Conservation (phyloP, 1,284 basidiomycete species). For the Ceratobasidium theobromae region DNA sequence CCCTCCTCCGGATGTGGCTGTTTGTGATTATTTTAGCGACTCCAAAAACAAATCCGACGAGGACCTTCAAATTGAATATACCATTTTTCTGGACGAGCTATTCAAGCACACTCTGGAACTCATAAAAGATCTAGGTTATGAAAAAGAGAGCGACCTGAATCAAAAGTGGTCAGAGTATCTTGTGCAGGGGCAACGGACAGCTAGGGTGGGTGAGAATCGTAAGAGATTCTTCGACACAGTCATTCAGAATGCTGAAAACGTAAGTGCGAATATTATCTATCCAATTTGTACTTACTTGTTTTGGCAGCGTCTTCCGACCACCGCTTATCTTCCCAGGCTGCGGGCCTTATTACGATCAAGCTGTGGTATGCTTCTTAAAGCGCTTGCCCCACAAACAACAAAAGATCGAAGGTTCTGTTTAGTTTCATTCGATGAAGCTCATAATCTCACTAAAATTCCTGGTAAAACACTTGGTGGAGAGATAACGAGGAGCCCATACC, state of each 20-base stretch:
- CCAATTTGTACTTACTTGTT: neutral
- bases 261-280: neutral
- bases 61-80: neutral
- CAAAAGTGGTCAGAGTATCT: neutral
- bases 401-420: too few species aligned
- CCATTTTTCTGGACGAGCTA: neutral
- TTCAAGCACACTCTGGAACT: neutral
- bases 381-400: neutral
- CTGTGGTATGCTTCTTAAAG: neutral
- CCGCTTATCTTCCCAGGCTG: neutral
- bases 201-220: neutral
- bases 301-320: neutral
- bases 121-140: neutral
- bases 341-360: neutral
- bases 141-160: neutral
- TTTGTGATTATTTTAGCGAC: neutral
- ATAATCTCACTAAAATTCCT: neutral
- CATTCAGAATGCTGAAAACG: neutral
- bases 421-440: constrained; percentile 10
- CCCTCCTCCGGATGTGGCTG: neutral
- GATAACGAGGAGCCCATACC: neutral
- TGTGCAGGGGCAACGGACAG: neutral
- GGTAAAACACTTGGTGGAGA: neutral
- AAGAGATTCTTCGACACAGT: neutral
- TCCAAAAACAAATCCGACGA: neutral